Conservation (phyloP, 345 rosid species). For the Populus pruinosa region DNA sequence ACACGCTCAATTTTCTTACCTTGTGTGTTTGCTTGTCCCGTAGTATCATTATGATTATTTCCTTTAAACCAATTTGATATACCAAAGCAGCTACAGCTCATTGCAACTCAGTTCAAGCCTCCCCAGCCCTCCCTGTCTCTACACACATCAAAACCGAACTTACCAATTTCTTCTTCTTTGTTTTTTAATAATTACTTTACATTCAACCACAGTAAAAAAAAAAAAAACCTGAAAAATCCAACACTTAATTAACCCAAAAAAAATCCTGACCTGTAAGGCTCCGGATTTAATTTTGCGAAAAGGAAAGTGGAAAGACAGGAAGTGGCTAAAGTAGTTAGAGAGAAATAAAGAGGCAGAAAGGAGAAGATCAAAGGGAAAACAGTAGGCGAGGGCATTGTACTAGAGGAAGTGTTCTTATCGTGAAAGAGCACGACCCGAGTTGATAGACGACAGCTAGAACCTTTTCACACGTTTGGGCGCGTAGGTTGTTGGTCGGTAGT, state of each 20-base stretch:
- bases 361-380: background rate
- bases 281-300: background rate
- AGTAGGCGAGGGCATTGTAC: no score
- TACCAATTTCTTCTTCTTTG: background rate
- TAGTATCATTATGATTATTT: slow-evolving; percentile 20
- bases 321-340: background rate
- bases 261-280: background rate
- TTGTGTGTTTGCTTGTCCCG: slow-evolving; percentile 30
- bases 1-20: slow-evolving; percentile 34
- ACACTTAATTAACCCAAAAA: no score
- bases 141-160: background rate
- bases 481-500: no score
- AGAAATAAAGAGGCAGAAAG: background rate
- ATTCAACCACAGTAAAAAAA: no score
- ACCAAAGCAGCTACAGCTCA: slow-evolving; percentile 59
- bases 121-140: background rate
- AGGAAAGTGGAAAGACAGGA: background rate
- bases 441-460: no score
- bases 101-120: slow-evolving; percentile 26
- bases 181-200: no score
- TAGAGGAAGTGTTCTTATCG: no score
- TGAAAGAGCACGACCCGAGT: no score
- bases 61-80: slow-evolving; percentile 34
- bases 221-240: background rate
- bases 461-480: no score